Evolutionary conservation across 345 rosid species (phyloP).

Genomic region (Eucalyptus fibrosa): DNA sequence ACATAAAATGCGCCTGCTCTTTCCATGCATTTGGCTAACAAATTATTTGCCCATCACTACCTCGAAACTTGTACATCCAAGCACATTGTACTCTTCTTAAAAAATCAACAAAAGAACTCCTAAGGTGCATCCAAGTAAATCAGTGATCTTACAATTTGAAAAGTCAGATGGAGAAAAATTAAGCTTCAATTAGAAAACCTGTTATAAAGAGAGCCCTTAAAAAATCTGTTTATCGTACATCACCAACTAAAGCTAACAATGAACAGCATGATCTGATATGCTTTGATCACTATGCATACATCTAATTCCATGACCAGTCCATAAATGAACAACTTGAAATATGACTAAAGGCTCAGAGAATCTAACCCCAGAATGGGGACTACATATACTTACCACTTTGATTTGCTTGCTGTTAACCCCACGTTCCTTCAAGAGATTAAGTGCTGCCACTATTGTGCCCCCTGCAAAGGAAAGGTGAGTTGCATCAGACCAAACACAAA

Average conservation of each 20-base stretch:
- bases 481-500: background rate
- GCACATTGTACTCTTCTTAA: background rate
- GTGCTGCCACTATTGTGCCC: slow-evolving; percentile 76
- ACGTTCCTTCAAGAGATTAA: slow-evolving; percentile 53
- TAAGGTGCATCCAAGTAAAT: background rate
- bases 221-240: background rate
- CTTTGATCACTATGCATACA: background rate
- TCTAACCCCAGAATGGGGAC: background rate
- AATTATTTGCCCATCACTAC: background rate
- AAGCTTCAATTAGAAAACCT: background rate
- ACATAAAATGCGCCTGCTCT: background rate
- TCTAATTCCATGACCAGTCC: background rate
- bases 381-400: slow-evolving; percentile 54
- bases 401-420: slow-evolving; percentile 68
- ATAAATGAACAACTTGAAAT: background rate
- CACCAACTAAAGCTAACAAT: background rate
- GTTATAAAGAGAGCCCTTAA: background rate
- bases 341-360: background rate
- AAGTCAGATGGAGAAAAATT: background rate
- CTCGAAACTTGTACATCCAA: background rate
- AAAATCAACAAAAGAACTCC: background rate
- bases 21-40: background rate
- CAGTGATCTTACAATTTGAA: background rate
- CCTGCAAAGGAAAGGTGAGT: slow-evolving; percentile 21
- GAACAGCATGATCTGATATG: background rate